Evolutionary conservation across 2,329 filamentous ascomycete species (phyloP).

Genomic region (Cladosporium sphaerospermum): DNA sequence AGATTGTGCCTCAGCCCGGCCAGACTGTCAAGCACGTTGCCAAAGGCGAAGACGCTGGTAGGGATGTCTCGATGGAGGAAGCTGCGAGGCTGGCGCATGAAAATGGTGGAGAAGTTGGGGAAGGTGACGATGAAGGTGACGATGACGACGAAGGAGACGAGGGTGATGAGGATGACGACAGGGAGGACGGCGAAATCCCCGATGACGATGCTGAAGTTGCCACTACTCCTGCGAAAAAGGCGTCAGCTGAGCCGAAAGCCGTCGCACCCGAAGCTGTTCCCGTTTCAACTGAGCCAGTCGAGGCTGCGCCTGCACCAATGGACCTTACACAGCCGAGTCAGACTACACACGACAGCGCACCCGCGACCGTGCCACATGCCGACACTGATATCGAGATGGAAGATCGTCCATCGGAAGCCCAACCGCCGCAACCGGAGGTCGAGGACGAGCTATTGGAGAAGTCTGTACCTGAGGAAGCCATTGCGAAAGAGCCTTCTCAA

Average conservation of each 20-base stretch:
- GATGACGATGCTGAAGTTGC: slow-evolving; percentile 24
- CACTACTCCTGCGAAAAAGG: slow-evolving; percentile 15
- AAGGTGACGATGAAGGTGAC: slow-evolving; percentile 41
- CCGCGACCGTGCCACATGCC: not conserved
- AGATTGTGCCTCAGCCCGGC: slow-evolving; percentile 30
- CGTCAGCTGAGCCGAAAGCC: slow-evolving; percentile 8
- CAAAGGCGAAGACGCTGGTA: slow-evolving; percentile 29
- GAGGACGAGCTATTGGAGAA: not conserved
- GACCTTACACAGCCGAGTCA: not conserved
- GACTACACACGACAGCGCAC: not conserved
- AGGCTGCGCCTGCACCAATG: not conserved
- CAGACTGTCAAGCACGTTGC: slow-evolving; percentile 31
- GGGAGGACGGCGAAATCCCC: slow-evolving; percentile 30
- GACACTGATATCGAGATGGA: slow-evolving; percentile 5
- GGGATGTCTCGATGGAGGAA: slow-evolving; percentile 33
- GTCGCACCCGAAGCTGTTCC: not conserved
- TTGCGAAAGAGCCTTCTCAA: not conserved
- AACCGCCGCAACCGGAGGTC: not conserved
- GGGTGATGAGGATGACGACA: slow-evolving; percentile 36
- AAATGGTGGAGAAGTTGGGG: slow-evolving; percentile 38
- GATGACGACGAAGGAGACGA: slow-evolving; percentile 46
- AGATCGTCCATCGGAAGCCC: not conserved
- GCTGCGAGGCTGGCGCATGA: slow-evolving; percentile 38
- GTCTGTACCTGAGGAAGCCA: not conserved
- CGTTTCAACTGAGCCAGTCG: not conserved